These are phyloP conservation scores for Pontederia crassipes DNA, from an alignment of 176 grass and related monocot species.

Conservation along the genomic window DNA sequence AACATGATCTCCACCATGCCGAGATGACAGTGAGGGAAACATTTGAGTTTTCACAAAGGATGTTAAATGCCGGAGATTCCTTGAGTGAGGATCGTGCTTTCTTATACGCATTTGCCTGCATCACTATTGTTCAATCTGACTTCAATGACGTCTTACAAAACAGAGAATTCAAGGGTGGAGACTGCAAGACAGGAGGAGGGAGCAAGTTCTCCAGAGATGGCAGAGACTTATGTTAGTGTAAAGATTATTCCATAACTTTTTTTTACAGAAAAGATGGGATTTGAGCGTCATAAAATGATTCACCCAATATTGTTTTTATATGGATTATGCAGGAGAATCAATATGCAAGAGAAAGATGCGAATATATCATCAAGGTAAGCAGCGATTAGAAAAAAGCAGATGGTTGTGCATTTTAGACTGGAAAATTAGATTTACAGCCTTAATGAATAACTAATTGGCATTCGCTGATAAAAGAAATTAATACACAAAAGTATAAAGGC, in stretches of 20 bases:
- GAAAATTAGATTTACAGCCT: no score
- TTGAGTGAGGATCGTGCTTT: not conserved
- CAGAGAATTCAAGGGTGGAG: not conserved
- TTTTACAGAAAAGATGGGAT: not conserved
- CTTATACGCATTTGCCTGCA: not conserved
- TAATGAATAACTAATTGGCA: no score
- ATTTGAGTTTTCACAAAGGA: slow-evolving; percentile 10
- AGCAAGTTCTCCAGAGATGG: not conserved
- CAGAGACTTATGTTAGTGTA: not conserved
- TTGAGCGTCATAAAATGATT: not conserved
- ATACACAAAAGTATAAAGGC: no score
- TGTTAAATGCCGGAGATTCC: slow-evolving; percentile 8
- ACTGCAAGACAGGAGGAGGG: not conserved
- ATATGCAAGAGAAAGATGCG: not conserved
- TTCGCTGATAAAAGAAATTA: no score
- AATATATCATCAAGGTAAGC: not conserved
- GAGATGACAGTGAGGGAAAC: slow-evolving; percentile 19
- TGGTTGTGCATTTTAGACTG: no score
- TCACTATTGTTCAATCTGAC: no score
- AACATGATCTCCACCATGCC: slow-evolving; percentile 11
- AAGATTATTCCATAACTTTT: not conserved
- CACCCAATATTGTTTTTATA: not conserved
- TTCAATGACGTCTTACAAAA: no score
- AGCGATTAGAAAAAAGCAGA: not conserved
- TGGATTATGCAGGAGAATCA: not conserved